Evolutionary conservation across 129 eudicot species (phyloP).

Genomic region (Glebionis coronaria): DNA sequence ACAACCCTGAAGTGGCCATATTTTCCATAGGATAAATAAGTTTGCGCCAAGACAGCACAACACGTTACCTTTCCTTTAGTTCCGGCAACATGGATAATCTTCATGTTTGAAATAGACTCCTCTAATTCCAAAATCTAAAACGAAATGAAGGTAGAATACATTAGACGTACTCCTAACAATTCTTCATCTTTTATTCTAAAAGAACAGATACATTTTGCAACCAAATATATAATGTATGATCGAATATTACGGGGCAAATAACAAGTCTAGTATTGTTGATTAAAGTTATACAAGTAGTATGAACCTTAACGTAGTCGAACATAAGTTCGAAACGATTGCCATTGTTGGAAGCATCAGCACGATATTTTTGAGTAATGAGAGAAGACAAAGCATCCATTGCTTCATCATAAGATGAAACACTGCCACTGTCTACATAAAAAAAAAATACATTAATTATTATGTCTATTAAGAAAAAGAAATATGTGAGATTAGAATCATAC

Average conservation of each 20-base stretch:
- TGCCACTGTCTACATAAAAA: slow-evolving; percentile 28
- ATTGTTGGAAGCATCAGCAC: slow-evolving; percentile 70
- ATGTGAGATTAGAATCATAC: too few species aligned
- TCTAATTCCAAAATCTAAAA: slow-evolving; percentile 76
- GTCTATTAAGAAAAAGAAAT: too few species aligned
- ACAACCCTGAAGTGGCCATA: too few species aligned
- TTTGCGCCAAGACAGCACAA: too few species aligned
- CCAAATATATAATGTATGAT: too few species aligned
- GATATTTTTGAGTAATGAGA: slow-evolving; percentile 74
- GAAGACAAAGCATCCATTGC: slow-evolving; percentile 95
- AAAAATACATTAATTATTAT: too few species aligned
- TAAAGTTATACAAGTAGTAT: too few species aligned
- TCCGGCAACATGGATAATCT: slow-evolving; percentile 97
- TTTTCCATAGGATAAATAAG: too few species aligned
- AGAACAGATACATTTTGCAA: too few species aligned
- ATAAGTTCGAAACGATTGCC: slow-evolving; percentile 70
- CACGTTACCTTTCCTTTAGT: slow-evolving; percentile 99
- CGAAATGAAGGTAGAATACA: background rate
- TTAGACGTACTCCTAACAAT: background rate
- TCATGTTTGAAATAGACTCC: slow-evolving; percentile 72
- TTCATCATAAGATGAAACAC: slow-evolving; percentile 61
- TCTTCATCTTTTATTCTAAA: too few species aligned
- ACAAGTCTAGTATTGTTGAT: too few species aligned
- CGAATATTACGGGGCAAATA: too few species aligned
- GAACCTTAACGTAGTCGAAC: slow-evolving; percentile 75